These are phyloP conservation scores for Apiospora marii DNA, from an alignment of 2,329 filamentous ascomycete species.

Conservation along the genomic window DNA sequence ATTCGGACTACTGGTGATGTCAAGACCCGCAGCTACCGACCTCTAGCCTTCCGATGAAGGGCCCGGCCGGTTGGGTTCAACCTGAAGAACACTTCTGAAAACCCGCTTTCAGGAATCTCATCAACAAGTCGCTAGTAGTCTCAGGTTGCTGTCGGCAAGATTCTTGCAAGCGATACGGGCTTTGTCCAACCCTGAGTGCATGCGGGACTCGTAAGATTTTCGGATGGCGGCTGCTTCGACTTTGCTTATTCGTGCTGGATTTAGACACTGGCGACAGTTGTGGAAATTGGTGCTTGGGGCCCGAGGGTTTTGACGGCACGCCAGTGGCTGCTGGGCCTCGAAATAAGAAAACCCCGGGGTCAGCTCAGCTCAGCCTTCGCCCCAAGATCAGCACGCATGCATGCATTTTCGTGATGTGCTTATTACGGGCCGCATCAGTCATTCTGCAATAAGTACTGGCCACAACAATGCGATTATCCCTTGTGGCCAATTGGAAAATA, in stretches of 20 bases:
- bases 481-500: not conserved
- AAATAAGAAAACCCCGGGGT: not conserved
- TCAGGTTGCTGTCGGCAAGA: not conserved
- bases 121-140: not conserved
- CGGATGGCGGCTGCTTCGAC: not conserved
- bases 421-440: not conserved
- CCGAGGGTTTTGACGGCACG: slow-evolving; percentile 7
- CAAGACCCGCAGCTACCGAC: not conserved
- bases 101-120: not conserved
- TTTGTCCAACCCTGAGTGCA: not conserved
- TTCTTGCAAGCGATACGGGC: not conserved
- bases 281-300: not conserved
- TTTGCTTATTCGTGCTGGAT: slow-evolving; percentile 3
- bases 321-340: not conserved
- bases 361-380: not conserved
- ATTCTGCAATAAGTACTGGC: not conserved
- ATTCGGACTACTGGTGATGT: not conserved
- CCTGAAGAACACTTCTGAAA: not conserved
- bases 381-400: not conserved
- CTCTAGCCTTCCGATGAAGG: not conserved
- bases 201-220: not conserved
- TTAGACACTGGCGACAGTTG: not conserved
- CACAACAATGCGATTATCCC: not conserved
- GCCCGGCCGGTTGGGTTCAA: not conserved
- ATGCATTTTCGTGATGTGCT: not conserved